Percentiles rank a stretch among this genome's conserved stretches.
Evolutionary conservation across 2,329 filamentous ascomycete genomes (phyloP).

Genomic region (Trichoderma simmonsii): DNA sequence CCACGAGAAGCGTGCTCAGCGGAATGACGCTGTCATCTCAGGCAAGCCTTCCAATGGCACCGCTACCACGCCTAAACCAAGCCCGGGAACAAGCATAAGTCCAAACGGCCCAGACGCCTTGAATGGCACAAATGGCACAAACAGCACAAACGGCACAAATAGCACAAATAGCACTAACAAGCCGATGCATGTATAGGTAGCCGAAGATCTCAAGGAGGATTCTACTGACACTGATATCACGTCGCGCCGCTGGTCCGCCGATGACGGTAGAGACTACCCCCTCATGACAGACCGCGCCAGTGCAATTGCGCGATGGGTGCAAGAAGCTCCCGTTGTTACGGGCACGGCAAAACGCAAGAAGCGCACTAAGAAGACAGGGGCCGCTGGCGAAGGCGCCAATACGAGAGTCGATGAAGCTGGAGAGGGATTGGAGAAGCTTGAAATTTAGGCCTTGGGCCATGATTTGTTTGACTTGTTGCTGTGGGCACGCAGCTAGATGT

Average conservation of each 20-base stretch:
- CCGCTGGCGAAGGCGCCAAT: not conserved
- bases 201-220: not conserved
- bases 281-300: slow-evolving; percentile 68
- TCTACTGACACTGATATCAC: slow-evolving; percentile 1
- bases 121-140: not conserved
- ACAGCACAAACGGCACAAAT: not conserved
- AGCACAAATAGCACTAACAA: not conserved
- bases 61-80: not conserved
- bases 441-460: not conserved
- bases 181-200: not conserved
- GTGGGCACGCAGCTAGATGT: not conserved
- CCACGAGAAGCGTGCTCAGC: slow-evolving; percentile 55
- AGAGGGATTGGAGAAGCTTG: not conserved
- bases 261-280: slow-evolving; percentile 66
- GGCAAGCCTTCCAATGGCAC: not conserved
- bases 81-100: not conserved
- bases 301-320: slow-evolving; percentile 67
- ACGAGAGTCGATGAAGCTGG: not conserved
- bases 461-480: not conserved
- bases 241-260: slow-evolving; percentile 58
- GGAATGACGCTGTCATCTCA: slow-evolving; percentile 39
- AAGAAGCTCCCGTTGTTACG: slow-evolving; percentile 49
- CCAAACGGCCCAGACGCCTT: not conserved
- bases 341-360: slow-evolving; percentile 40
- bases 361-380: slow-evolving; percentile 27